Evolutionary conservation across 225 moss, liverwort and hornwort species (phyloP).

Genomic region (Pleurozium schreberi): DNA sequence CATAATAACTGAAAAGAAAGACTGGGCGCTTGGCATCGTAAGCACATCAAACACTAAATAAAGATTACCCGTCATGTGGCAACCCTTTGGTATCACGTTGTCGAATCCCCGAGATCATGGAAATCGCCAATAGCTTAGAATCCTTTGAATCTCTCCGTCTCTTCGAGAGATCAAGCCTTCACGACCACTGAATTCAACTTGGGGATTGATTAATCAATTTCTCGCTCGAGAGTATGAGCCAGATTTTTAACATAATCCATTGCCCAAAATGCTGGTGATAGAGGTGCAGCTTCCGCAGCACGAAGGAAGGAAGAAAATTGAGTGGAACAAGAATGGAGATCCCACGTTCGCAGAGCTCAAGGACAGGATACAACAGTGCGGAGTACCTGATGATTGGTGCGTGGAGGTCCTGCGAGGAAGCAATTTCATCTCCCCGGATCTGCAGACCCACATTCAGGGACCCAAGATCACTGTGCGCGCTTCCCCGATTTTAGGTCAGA

Average conservation of each 20-base stretch:
- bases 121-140: neutral
- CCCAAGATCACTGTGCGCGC: conserved; percentile 45
- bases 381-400: conserved; percentile 43
- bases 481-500: conserved; percentile 27
- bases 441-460: conserved; percentile 30
- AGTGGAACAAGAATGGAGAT: conserved; percentile 42
- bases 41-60: neutral
- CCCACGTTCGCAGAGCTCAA: conserved; percentile 43
- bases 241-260: neutral
- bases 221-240: neutral
- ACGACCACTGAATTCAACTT: neutral
- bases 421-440: conserved; percentile 33
- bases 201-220: neutral
- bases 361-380: conserved; percentile 29
- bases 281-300: conserved; percentile 46
- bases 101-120: conserved; percentile 11
- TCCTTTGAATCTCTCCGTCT: conserved; percentile 19
- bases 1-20: no score
- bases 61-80: neutral
- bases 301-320: conserved; percentile 40
- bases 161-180: neutral
- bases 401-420: conserved; percentile 40
- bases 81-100: conserved; percentile 24
- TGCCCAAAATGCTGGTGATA: conserved; percentile 24
- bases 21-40: neutral